Evolutionary conservation across 306 rosid species (phyloP), one percentile per base, ranked within the genome.

Genomic region (Vigna hirtella): DNA sequence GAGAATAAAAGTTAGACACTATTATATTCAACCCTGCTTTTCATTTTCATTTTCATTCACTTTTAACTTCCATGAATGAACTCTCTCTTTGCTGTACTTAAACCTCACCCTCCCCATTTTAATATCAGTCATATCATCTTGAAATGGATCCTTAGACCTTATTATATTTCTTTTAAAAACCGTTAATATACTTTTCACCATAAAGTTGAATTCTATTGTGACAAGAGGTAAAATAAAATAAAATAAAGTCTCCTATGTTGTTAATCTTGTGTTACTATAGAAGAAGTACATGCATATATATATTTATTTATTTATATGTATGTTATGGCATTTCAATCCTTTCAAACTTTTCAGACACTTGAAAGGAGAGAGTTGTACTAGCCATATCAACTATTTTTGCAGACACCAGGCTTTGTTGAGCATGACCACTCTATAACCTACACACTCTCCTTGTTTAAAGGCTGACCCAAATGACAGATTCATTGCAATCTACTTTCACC

Each of bases 261-360:
- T 50, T 59, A 28, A 30, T 69, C 15, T 22, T 58, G 34, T 79
- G 24, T 30, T 34, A 7, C 49, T 26, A 72, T 62, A 18, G 48
- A 55, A 57, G n/a, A 45, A 57, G 79, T 70, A 79, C 52, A 69
- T 66, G 55, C 57, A 66, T 34, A 34, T 34, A 63, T 26, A 2
- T 26, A 26, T 26, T 2, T 26, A 26, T 26, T 26, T 26, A 26
- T 26, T 26, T 26, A 26, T 55, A 3, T 47, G 59, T 49, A 70
- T 76, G 42, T 66, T 38, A 16, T 76, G 89, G 57, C 90, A 66
- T 78, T 86, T 84, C 89, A 84, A 71, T 70, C 83, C 68, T 76
- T 76, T 78, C 77, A 78, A 59, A 73, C 82, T 74, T 74, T 81
- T 64, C 80, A 63, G 83, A 58, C 72, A 26, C 79, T 15, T 63